Conservation (phyloP, 768 basidiomycete species). For the Melanogaster broomeanus region DNA sequence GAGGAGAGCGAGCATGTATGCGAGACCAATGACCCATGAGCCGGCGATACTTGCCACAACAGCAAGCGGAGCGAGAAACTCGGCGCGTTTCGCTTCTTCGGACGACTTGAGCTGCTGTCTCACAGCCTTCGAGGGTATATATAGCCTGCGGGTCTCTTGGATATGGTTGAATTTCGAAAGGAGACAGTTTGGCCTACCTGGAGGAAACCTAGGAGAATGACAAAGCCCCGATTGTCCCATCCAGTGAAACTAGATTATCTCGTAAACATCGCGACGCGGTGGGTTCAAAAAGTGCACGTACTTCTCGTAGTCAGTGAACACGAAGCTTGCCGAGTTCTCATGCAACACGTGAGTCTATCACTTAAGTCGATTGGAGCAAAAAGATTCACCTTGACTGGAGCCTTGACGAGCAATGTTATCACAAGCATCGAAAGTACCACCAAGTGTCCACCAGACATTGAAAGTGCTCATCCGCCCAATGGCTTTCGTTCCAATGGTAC, state of each 20-base stretch:
- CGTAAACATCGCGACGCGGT: slow-evolving; percentile 1
- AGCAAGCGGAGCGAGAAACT: slow-evolving; percentile 56
- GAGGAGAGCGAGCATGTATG: slow-evolving; percentile 59
- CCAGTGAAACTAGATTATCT: slow-evolving; percentile 49
- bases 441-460: slow-evolving; percentile 63
- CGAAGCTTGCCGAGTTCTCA: slow-evolving; percentile 53
- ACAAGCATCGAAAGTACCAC: slow-evolving; percentile 59
- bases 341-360: background rate
- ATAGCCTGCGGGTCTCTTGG: slow-evolving; percentile 40
- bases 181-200: slow-evolving; percentile 12
- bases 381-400: slow-evolving; percentile 48
- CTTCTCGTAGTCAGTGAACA: slow-evolving; percentile 61
- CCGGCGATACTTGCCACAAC: slow-evolving; percentile 57
- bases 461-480: slow-evolving; percentile 57
- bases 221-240: slow-evolving; percentile 54
- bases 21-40: slow-evolving; percentile 57
- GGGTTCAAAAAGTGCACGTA: slow-evolving; percentile 18
- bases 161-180: background rate
- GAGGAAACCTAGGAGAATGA: slow-evolving; percentile 56
- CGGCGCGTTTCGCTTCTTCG: slow-evolving; percentile 57
- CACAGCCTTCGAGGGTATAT: slow-evolving; percentile 62
- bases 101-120: slow-evolving; percentile 66
- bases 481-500: slow-evolving; percentile 57
- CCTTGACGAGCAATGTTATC: slow-evolving; percentile 55
- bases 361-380: background rate